A percentile compares a stretch with the other conserved stretches of the same genome.
Evolutionary conservation across 805 yeast species (phyloP).

Genomic region (Hemisphaericaspora nanyangensis): DNA sequence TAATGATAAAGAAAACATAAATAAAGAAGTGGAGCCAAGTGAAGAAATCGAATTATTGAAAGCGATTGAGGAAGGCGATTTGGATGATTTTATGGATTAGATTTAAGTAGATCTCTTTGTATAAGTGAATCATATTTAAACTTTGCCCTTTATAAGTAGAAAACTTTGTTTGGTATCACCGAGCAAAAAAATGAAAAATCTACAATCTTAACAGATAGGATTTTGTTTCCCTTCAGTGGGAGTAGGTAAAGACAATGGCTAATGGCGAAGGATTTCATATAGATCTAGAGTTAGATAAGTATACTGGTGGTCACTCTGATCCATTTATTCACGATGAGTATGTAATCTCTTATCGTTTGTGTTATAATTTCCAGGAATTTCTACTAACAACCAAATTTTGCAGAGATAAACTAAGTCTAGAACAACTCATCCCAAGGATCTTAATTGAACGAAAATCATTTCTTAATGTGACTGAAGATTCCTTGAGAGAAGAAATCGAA

Average conservation of each 20-base stretch:
- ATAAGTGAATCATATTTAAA: no score
- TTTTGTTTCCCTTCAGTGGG: no score
- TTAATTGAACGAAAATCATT: constrained; percentile 60
- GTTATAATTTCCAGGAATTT: background rate
- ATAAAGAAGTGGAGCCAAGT: constrained; percentile 30
- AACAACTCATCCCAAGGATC: constrained; percentile 57
- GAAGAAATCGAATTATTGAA: constrained; percentile 42
- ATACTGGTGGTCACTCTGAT: constrained; percentile 26
- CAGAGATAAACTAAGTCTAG: constrained; percentile 42
- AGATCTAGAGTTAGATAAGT: constrained; percentile 24
- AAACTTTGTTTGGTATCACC: no score
- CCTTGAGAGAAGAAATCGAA: constrained; percentile 44
- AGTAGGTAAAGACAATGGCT: constrained; percentile 3
- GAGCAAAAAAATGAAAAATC: no score
- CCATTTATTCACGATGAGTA: constrained; percentile 40
- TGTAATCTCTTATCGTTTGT: constrained; percentile 12
- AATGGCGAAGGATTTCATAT: constrained; percentile 11
- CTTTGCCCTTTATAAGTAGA: no score
- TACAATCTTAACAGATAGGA: no score
- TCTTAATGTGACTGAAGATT: constrained; percentile 53
- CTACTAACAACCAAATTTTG: constrained; percentile 1
- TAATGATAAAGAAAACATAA: constrained; percentile 26
- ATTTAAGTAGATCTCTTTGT: background rate
- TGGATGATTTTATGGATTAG: constrained; percentile 46
- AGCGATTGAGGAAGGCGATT: constrained; percentile 54